Evolutionary conservation across 83 land plant species (phyloP), one percentile per base, ranked within the genome.

Genomic region (Thuja plicata): DNA sequence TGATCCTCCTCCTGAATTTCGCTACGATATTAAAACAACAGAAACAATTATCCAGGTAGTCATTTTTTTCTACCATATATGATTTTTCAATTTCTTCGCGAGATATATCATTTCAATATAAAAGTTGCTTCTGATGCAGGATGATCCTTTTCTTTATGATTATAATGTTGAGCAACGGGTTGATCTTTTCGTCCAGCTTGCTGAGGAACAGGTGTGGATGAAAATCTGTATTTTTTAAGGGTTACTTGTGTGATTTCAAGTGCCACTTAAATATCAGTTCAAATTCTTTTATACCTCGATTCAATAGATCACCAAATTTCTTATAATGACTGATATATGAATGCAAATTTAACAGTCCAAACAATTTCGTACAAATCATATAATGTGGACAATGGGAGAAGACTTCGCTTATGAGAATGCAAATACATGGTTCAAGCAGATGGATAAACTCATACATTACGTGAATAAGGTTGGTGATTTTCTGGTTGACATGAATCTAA

Each of bases 351-450:
- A 62, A 19, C 92, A 98, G 99, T 95, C 99, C 46, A 93, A 96
- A 80, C 91, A 96, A 66, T 95, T 95, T 76, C 93, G 99, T 52
- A 92, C 99, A 90, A 97, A 97, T 91, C 99, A 98, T 88, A 92
- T 98, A 40, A 97, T 98, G 99, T 98, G 97, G 95, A 89, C 96
- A 15, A 97, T 98, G 99, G 99, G 99, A 62, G 96, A 97, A 30
- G 99, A 98, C 91, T 98, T 98, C 88, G 93, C 92, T 37, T 98
- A 98, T 92, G 97, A 97, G 87, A 93, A 96, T 93, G 99, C 99
- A 88, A 93, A 95, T 70, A 92, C 97, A 62, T 98, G 99, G 99
- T 98, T 94, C 90, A 96, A 94, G 89, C 96, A 98, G 90, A 91
- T 98, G 95, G 99, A 98, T 90, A 98, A 98, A 88, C 89, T 98